Base-by-base conservation (phyloP, 768 basidiomycete genomes). In the Suillus lakei region DNA sequence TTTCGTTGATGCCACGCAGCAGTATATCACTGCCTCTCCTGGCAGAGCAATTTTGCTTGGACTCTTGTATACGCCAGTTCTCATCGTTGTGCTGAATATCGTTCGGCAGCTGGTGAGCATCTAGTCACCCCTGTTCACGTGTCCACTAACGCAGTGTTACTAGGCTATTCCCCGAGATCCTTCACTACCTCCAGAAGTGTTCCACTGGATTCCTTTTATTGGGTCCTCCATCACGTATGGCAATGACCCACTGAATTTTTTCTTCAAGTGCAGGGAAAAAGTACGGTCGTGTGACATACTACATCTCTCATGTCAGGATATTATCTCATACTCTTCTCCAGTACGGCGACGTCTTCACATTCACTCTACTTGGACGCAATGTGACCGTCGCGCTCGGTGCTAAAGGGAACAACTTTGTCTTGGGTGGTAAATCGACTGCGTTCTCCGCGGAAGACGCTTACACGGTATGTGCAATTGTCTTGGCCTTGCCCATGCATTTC, bases 281-380 rank as follows among this genome's bases (percentile, higher is more conserved):
- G 95, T 91, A 61, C 12, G 81, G 64, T 28, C 26, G 51, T 36
- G 32, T 65, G 23, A 36, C 39, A 1, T 32, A 39, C 8, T 32
- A 39, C 8, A 54, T 15, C 23, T 59, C 38, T 41, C 58, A 59
- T 59, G 16, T 1, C 44, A 13, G 23, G 18, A 32, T 38, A 23
- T 67, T 36, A 34, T 39, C 30, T 28, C 38, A 23, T 23, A 51
- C 66, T 38, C 5, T 26, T 48, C 28, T 32, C 39, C 65, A 99
- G 98, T 91, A 99, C 72, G 98, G 98, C 64, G 86, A 98, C 67
- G 89, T 99, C n/a, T 99, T 99, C 82, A 96, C 96, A 1, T 99
- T 98, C 79, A 83, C 96, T 48, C 80, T 99, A 9, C 79, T 98
- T 62, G 98, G 98, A 46, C 88, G 95, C 66, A 89, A 87, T 60